phyloP scores from a whole-genome alignment of 140 eudicot genomes.

The Ambrosia hybrid region DNA sequence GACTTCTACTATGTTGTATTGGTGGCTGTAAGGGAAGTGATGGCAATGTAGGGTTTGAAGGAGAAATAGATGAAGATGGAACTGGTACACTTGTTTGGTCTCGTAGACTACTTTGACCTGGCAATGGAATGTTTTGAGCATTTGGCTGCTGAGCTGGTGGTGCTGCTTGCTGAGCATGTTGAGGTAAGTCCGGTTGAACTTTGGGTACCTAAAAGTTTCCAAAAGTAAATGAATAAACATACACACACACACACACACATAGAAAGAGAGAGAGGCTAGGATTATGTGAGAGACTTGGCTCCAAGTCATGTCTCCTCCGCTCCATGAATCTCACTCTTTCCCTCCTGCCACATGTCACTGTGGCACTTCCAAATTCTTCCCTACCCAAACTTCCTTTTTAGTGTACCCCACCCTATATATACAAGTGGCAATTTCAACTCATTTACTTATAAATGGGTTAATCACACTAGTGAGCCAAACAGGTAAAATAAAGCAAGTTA shows the following conservation, averaged over 20 bases:
- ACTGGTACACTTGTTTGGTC: constrained; percentile 47
- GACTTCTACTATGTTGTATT: constrained; percentile 49
- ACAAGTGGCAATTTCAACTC: not conserved
- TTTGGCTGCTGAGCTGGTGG: constrained; percentile 53
- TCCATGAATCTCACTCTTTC: too few relatives aligned
- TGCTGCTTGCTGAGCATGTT: constrained; percentile 55
- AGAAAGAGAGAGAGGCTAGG: too few relatives aligned
- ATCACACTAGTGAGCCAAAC: not conserved
- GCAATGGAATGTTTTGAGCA: constrained; percentile 41
- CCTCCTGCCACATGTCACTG: too few relatives aligned
- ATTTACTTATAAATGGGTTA: not conserved
- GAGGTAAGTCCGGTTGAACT: constrained; percentile 50
- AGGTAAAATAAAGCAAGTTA: not conserved
- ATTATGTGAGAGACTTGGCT: too few relatives aligned
- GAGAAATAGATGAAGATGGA: constrained; percentile 45
- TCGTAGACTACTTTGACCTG: constrained; percentile 41
- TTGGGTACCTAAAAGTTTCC: constrained; percentile 44
- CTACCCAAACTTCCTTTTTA: not conserved
- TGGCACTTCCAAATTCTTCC: too few relatives aligned
- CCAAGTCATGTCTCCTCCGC: too few relatives aligned
- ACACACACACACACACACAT: not conserved
- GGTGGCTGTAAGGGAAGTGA: constrained; percentile 52
- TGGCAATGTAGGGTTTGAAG: constrained; percentile 49
- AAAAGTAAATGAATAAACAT: not conserved
- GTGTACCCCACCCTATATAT: not conserved